Base-by-base conservation (phyloP, 345 rosid genomes). In the Carallia pectinifolia region DNA sequence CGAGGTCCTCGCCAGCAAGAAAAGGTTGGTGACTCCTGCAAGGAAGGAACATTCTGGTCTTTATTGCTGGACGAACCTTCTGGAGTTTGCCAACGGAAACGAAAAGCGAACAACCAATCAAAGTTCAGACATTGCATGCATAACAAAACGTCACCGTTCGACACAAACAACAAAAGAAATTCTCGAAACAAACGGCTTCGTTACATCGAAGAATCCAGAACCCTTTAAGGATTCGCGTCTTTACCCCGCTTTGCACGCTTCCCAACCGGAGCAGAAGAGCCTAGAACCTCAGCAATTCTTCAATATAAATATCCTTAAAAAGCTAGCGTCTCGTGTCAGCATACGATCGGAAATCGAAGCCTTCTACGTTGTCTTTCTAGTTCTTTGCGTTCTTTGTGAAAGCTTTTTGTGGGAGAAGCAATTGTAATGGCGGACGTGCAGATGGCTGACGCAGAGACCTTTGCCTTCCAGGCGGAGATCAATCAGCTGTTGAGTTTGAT, bases 391-490 rank as follows among this genome's bases (percentile, higher is more conserved):
- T 50, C 7, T 18, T 30, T 44, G 17, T 36, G 6, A 38, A 1
- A 38, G 9, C 19, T 4, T 29, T 23, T 13, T 34, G 17, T 61
- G 19, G 33, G 39, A 13, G 18, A 60, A 18, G 40, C 30, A n/a
- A 13, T 58, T 50, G 15, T 0, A 48, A 90, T 82, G 98, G 95
- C 86, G 64, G 91, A 92, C n/a, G 85, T 83, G 4, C 87, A 84
- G 67, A 87, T 90, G 90, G 94, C 82, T 29, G 97, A 89, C 1
- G 87, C 84, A 0, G 98, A 93, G 89, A 91, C 98, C 36, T 93
- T 93, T 36, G 97, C 98, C 0, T 92, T 92, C 76, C 98, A 92
- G 64, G 96, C 98, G 0, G 95, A 92, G 86, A 92, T 92, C 69
- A 92, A 92, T 80, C 96, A 92, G 84, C 89, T 90, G 30, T 68